Conservation (phyloP, 768 basidiomycete species). For the Russula vinacea region DNA sequence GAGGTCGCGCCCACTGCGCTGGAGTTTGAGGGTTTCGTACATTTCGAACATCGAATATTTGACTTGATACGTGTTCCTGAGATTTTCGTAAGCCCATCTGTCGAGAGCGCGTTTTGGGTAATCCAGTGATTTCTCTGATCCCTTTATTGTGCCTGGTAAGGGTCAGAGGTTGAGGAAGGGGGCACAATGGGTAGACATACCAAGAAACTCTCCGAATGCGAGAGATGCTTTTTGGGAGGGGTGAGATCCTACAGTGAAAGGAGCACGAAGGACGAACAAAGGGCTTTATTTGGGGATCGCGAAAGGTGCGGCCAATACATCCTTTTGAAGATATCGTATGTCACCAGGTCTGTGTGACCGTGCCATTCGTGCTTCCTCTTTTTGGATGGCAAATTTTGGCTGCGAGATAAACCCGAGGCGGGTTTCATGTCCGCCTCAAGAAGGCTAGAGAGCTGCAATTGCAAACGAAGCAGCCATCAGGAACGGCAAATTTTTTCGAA, state of each 20-base stretch:
- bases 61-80: neutral
- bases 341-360: conserved; percentile 33
- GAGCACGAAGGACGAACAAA: conserved; percentile 42
- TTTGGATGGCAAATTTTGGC: conserved; percentile 7
- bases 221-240: conserved; percentile 46
- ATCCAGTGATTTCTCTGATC: conserved; percentile 53
- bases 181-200: conserved; percentile 33
- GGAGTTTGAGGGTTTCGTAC: conserved; percentile 50
- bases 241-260: neutral
- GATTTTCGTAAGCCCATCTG: conserved; percentile 10
- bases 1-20: conserved; percentile 47
- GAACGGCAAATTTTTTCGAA: neutral
- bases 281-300: conserved; percentile 46
- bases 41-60: conserved; percentile 43
- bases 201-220: conserved; percentile 65
- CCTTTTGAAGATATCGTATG: conserved; percentile 47
- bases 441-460: conserved; percentile 45
- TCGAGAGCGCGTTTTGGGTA: conserved; percentile 18
- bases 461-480: conserved; percentile 1
- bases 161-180: neutral
- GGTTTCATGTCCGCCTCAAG: conserved; percentile 46
- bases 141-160: conserved; percentile 55
- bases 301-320: conserved; percentile 62
- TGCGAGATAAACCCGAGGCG: neutral
- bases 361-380: conserved; percentile 12